phyloP scores from a whole-genome alignment of 2,329 filamentous ascomycete genomes.

The Fusarium fujikuroi region DNA sequence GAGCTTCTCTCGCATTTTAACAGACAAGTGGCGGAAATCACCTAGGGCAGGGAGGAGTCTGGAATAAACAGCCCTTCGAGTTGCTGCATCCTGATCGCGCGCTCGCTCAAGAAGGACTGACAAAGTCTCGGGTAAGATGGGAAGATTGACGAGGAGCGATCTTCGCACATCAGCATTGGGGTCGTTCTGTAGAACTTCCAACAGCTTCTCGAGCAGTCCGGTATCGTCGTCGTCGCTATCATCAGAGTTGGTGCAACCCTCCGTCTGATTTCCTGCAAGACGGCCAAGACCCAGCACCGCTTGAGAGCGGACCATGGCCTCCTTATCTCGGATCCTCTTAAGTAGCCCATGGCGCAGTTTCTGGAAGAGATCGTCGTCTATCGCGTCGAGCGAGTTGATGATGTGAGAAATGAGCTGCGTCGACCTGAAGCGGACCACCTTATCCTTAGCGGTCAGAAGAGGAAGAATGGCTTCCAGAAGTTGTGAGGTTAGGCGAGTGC shows the following conservation, averaged over 20 bases:
- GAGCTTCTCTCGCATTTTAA: conserved; percentile 95
- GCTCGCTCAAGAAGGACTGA: conserved; percentile 91
- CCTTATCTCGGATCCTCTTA: conserved; percentile 91
- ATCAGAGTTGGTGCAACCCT: conserved; percentile 75
- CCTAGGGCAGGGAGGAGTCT: conserved; percentile 87
- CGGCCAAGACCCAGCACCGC: conserved; percentile 90
- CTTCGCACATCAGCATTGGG: conserved; percentile 92
- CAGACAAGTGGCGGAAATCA: conserved; percentile 91
- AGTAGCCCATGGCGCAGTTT: conserved; percentile 81
- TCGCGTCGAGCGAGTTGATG: conserved; percentile 89
- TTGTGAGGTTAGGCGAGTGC: conserved; percentile 77
- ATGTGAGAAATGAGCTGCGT: conserved; percentile 92
- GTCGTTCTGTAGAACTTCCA: conserved; percentile 92
- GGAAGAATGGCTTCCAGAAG: conserved; percentile 80
- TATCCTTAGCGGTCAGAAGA: conserved; percentile 88
- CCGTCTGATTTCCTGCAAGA: conserved; percentile 80
- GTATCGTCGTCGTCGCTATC: conserved; percentile 75
- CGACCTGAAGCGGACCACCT: conserved; percentile 87
- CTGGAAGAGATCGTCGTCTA: conserved; percentile 92
- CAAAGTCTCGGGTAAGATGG: conserved; percentile 82
- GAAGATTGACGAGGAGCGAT: conserved; percentile 89
- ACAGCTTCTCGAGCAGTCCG: conserved; percentile 81
- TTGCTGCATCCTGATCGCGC: conserved; percentile 86
- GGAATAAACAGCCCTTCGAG: conserved; percentile 86
- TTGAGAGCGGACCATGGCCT: conserved; percentile 90